Conservation (phyloP, 2,329 filamentous ascomycete genomes). For the Fusarium mundagurra region DNA sequence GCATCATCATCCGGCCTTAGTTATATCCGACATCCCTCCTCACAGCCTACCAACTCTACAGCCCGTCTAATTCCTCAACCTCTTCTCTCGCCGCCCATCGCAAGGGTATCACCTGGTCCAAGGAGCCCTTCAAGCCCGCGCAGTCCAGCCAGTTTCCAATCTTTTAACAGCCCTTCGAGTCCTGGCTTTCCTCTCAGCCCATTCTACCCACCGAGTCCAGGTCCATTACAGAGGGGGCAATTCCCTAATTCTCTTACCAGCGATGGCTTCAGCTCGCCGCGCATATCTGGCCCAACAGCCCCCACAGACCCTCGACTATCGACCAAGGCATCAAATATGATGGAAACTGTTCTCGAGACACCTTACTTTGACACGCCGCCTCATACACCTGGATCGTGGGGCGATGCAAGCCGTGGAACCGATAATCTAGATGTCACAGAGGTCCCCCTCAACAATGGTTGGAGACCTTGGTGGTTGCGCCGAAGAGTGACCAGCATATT, state of each 20-base stretch:
- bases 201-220: constrained; percentile 26
- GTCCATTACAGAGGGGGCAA: constrained; percentile 28
- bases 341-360: constrained; percentile 37
- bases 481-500: constrained; percentile 35
- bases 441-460: constrained; percentile 35
- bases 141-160: constrained; percentile 25
- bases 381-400: constrained; percentile 17
- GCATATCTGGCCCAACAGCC: constrained; percentile 7
- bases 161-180: constrained; percentile 26
- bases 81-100: constrained; percentile 38
- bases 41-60: constrained; percentile 37
- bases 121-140: constrained; percentile 28
- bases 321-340: constrained; percentile 15
- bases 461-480: constrained; percentile 42
- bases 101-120: constrained; percentile 25
- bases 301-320: constrained; percentile 12
- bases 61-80: constrained; percentile 27
- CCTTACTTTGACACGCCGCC: constrained; percentile 41
- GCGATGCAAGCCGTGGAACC: constrained; percentile 3
- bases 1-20: constrained; percentile 32
- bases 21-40: constrained; percentile 32
- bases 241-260: constrained; percentile 23
- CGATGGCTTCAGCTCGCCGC: constrained; percentile 35
- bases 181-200: constrained; percentile 34
- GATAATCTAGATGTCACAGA: constrained; percentile 34